These are phyloP conservation scores for Tulasnella sp. DNA, from an alignment of 768 basidiomycete species.

Conservation along the genomic window DNA sequence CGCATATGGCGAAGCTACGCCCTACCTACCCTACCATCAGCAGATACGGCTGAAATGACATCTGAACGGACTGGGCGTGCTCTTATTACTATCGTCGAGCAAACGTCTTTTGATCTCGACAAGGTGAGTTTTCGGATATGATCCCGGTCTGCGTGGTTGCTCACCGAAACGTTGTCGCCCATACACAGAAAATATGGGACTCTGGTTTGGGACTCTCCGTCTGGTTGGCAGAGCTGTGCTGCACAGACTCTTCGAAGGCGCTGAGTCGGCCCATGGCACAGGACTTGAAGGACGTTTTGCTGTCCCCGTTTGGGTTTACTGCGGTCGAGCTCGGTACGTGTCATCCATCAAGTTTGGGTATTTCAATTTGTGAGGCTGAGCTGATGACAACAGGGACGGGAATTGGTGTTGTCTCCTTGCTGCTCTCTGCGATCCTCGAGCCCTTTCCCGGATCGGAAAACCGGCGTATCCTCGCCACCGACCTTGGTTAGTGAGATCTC, in stretches of 20 bases:
- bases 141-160: neutral
- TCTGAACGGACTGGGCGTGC: neutral
- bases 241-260: neutral
- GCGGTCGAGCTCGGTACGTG: conserved; percentile 65
- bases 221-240: conserved; percentile 46
- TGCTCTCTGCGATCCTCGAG: conserved; percentile 49
- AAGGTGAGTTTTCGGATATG: conserved; percentile 50
- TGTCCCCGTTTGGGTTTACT: neutral
- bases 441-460: conserved; percentile 23
- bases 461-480: conserved; percentile 47
- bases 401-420: conserved; percentile 71
- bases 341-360: neutral
- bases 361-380: neutral
- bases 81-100: conserved; percentile 55
- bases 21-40: conserved; percentile 26
- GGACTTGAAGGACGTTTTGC: conserved; percentile 6
- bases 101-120: conserved; percentile 86
- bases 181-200: conserved; percentile 86
- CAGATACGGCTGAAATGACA: neutral
- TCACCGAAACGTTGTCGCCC: neutral
- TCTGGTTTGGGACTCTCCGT: conserved; percentile 80
- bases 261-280: neutral
- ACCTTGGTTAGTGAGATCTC: conserved; percentile 51
- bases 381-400: conserved; percentile 55
- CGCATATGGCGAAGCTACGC: conserved; percentile 52